Conservation (phyloP, 768 basidiomycete species). For the Boletus insuetus region DNA sequence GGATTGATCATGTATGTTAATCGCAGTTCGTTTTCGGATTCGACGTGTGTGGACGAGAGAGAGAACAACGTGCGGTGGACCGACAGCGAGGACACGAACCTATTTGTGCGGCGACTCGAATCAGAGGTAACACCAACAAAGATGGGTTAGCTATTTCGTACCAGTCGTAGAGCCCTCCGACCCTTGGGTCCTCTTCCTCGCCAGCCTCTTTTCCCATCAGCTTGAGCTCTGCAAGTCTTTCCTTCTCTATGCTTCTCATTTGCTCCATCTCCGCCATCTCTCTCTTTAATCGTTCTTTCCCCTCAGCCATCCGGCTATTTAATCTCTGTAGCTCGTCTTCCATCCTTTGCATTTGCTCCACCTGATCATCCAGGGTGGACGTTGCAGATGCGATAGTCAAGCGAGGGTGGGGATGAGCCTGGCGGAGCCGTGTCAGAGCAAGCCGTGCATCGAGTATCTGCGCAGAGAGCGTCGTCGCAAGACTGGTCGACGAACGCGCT, state of each 20-base stretch:
- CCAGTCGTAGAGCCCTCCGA: constrained; percentile 70
- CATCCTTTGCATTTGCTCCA: constrained; percentile 75
- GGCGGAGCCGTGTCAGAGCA: constrained; percentile 73
- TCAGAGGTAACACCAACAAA: not conserved
- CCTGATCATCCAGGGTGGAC: constrained; percentile 69
- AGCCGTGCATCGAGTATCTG: constrained; percentile 83
- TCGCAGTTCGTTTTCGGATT: constrained; percentile 75
- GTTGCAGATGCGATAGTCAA: constrained; percentile 75
- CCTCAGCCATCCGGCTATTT: constrained; percentile 47
- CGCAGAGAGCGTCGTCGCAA: constrained; percentile 60
- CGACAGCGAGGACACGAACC: constrained; percentile 68
- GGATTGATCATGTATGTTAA: constrained; percentile 57
- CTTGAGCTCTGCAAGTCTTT: constrained; percentile 56
- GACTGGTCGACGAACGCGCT: constrained; percentile 49
- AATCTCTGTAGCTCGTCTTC: constrained; percentile 60
- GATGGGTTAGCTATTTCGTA: constrained; percentile 32
- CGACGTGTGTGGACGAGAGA: constrained; percentile 55
- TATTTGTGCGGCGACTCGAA: constrained; percentile 23
- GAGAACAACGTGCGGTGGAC: constrained; percentile 62
- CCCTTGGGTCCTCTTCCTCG: constrained; percentile 62
- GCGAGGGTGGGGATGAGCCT: constrained; percentile 76
- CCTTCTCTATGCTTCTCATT: constrained; percentile 61
- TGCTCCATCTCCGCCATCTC: constrained; percentile 55
- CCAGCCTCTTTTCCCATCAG: constrained; percentile 47
- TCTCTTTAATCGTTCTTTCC: constrained; percentile 62